A percentile compares a stretch with the other conserved stretches of the same genome.
Conservation (phyloP, 2,329 filamentous ascomycete species). For the Xylariaceae sp. region DNA sequence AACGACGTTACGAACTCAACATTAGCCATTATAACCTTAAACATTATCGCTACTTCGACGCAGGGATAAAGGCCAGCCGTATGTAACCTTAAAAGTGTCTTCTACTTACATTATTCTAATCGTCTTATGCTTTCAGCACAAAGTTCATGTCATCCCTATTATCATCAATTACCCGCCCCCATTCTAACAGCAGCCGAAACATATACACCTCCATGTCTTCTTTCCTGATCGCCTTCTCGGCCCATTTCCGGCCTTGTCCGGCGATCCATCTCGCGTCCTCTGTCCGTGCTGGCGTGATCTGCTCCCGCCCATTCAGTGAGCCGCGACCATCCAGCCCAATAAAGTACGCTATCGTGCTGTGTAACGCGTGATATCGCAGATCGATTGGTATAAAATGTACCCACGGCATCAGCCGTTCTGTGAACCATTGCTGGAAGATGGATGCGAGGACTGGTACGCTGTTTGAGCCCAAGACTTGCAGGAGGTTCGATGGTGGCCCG, state of each 20-base stretch:
- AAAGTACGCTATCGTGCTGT: slow-evolving; percentile 72
- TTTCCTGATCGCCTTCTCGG: slow-evolving; percentile 55
- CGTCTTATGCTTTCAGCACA: slow-evolving; percentile 17
- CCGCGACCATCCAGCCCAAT: slow-evolving; percentile 49
- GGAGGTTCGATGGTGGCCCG: slow-evolving; percentile 57
- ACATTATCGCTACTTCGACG: not conserved
- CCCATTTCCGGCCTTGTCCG: slow-evolving; percentile 62
- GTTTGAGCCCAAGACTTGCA: slow-evolving; percentile 61
- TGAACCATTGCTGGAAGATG: slow-evolving; percentile 76
- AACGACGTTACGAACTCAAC: no score
- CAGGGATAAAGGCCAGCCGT: no score
- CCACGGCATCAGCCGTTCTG: slow-evolving; percentile 70
- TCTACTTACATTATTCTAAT: not conserved
- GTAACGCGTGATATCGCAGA: slow-evolving; percentile 66
- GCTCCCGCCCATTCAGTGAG: slow-evolving; percentile 42
- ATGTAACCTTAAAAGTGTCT: no score
- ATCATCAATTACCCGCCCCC: slow-evolving; percentile 66
- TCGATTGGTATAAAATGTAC: slow-evolving; percentile 78
- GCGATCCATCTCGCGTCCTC: slow-evolving; percentile 62
- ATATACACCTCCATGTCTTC: slow-evolving; percentile 80
- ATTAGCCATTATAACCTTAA: no score
- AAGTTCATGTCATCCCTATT: slow-evolving; percentile 45
- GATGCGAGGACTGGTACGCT: slow-evolving; percentile 67
- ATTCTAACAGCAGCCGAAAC: slow-evolving; percentile 73
- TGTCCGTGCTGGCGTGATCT: slow-evolving; percentile 46